phyloP scores from a whole-genome alignment of 2,329 filamentous ascomycete genomes.

The Blumeria graminis region DNA sequence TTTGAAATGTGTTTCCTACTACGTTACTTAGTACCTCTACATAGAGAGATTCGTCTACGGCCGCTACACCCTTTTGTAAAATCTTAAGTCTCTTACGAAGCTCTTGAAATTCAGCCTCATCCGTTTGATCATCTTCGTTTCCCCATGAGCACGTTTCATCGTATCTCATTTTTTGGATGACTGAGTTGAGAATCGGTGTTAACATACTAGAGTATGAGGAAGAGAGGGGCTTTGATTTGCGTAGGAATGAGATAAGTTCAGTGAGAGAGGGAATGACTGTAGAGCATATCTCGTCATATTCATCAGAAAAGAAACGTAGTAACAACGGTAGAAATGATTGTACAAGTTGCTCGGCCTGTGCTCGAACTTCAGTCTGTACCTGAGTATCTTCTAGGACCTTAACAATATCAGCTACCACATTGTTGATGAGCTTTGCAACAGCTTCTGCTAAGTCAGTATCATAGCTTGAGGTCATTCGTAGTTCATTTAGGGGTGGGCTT shows the following conservation, averaged over 20 bases:
- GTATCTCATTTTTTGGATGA: slow-evolving; percentile 90
- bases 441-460: slow-evolving; percentile 89
- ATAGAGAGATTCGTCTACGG: slow-evolving; percentile 69
- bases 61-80: slow-evolving; percentile 77
- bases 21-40: slow-evolving; percentile 71
- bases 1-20: slow-evolving; percentile 68
- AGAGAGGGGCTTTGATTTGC: slow-evolving; percentile 54
- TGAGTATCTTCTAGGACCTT: slow-evolving; percentile 51
- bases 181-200: slow-evolving; percentile 68
- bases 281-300: slow-evolving; percentile 94
- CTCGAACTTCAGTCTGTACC: slow-evolving; percentile 36
- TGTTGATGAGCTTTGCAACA: slow-evolving; percentile 89
- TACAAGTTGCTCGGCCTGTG: slow-evolving; percentile 58
- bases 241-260: slow-evolving; percentile 73
- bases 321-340: slow-evolving; percentile 68
- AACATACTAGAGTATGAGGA: slow-evolving; percentile 60
- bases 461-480: slow-evolving; percentile 62
- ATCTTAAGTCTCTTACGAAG: slow-evolving; percentile 73
- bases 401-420: slow-evolving; percentile 65
- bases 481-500: slow-evolving; percentile 57
- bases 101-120: slow-evolving; percentile 94
- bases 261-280: slow-evolving; percentile 84
- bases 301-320: slow-evolving; percentile 85
- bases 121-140: slow-evolving; percentile 78
- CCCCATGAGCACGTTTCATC: slow-evolving; percentile 90